Evolutionary conservation across 768 basidiomycete genomes (phyloP).

Genomic region (Melanogaster broomeanus): DNA sequence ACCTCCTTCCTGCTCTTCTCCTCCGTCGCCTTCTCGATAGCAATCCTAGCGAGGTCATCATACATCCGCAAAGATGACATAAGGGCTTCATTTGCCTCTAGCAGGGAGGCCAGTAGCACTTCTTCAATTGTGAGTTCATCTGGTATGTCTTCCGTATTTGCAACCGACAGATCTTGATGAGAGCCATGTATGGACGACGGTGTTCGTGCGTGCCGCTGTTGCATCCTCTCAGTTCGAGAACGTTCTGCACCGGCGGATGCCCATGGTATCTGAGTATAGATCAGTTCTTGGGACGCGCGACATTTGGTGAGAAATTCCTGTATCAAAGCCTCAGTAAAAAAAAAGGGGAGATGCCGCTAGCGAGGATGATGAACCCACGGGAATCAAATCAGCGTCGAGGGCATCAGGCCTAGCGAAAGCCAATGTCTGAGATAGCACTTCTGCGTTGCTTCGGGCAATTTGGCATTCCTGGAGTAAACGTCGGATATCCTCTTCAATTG

Average conservation of each 20-base stretch:
- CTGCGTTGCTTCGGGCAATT: slow-evolving; percentile 80
- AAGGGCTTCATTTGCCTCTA: slow-evolving; percentile 74
- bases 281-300: slow-evolving; percentile 78
- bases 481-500: slow-evolving; percentile 82
- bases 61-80: slow-evolving; percentile 69
- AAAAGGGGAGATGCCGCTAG: background rate
- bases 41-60: slow-evolving; percentile 75
- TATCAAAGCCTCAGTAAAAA: background rate
- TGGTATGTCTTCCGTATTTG: slow-evolving; percentile 34
- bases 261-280: slow-evolving; percentile 89
- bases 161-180: slow-evolving; percentile 19
- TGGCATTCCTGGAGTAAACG: slow-evolving; percentile 84
- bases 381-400: slow-evolving; percentile 62
- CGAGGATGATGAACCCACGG: slow-evolving; percentile 42
- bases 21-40: slow-evolving; percentile 52
- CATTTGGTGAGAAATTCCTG: slow-evolving; percentile 87
- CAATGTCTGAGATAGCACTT: slow-evolving; percentile 70
- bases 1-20: slow-evolving; percentile 71
- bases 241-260: slow-evolving; percentile 80
- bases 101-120: slow-evolving; percentile 67
- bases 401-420: slow-evolving; percentile 71
- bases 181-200: slow-evolving; percentile 21
- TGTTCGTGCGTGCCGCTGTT: slow-evolving; percentile 8
- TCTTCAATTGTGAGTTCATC: slow-evolving; percentile 70
- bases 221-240: slow-evolving; percentile 45